Evolutionary conservation across 805 yeast species (phyloP).

Genomic region (Saccharomyces paradoxus): DNA sequence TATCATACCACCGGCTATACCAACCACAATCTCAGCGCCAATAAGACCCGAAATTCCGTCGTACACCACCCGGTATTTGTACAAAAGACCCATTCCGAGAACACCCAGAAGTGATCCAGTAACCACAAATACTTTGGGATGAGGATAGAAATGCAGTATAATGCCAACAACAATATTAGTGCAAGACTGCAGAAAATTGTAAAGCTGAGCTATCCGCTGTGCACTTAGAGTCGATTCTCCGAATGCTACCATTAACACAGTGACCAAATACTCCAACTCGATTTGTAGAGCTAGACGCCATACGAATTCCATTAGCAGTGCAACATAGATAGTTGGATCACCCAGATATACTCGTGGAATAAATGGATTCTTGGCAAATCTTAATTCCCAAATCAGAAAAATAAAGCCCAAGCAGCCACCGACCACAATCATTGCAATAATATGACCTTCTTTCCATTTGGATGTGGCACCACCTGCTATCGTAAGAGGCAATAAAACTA

Average conservation of each 20-base stretch:
- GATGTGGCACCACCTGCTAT: slow-evolving; percentile 47
- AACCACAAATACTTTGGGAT: slow-evolving; percentile 48
- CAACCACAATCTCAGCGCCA: slow-evolving; percentile 50
- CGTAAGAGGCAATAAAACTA: slow-evolving; percentile 54
- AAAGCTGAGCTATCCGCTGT: slow-evolving; percentile 39
- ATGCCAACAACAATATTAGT: slow-evolving; percentile 41
- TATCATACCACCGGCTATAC: slow-evolving; percentile 62
- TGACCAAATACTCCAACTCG: slow-evolving; percentile 41
- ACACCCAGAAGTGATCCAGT: slow-evolving; percentile 49
- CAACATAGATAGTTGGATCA: slow-evolving; percentile 55
- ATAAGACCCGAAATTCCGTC: slow-evolving; percentile 44
- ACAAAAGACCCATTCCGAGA: slow-evolving; percentile 46
- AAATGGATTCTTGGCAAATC: slow-evolving; percentile 44
- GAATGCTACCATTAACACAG: slow-evolving; percentile 49
- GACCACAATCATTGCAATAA: slow-evolving; percentile 52
- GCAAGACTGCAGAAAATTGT: slow-evolving; percentile 50
- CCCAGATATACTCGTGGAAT: slow-evolving; percentile 42
- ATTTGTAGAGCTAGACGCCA: slow-evolving; percentile 35
- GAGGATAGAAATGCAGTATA: slow-evolving; percentile 37
- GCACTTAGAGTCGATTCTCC: slow-evolving; percentile 30
- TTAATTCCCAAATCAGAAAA: slow-evolving; percentile 45
- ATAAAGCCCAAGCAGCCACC: slow-evolving; percentile 40
- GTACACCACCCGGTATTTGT: slow-evolving; percentile 43
- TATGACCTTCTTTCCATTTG: slow-evolving; percentile 44
- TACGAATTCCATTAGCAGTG: slow-evolving; percentile 42